phyloP scores from a whole-genome alignment of 257 asterid species.

The Solanum boliviense region DNA sequence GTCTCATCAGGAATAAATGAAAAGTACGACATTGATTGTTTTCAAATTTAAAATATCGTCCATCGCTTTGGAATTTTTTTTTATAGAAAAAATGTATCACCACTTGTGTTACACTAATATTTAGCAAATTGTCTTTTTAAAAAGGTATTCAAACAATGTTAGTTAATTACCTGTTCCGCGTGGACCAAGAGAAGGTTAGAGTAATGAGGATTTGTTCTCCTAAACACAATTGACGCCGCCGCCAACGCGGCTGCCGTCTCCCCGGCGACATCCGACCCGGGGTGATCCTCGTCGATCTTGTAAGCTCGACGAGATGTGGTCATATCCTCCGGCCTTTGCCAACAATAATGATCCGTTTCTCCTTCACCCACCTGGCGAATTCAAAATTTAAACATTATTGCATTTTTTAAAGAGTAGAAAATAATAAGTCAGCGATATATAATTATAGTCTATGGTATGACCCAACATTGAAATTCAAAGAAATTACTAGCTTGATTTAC shows the following conservation, averaged over 20 bases:
- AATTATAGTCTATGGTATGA: neutral
- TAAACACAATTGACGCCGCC: constrained; percentile 50
- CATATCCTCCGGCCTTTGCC: constrained; percentile 79
- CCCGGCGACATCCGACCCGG: constrained; percentile 59
- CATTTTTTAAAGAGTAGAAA: neutral
- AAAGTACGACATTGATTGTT: neutral
- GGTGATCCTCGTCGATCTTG: constrained; percentile 42
- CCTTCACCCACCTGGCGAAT: constrained; percentile 51
- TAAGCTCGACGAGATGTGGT: constrained; percentile 63
- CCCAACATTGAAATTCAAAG: neutral
- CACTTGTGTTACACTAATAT: neutral
- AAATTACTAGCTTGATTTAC: neutral
- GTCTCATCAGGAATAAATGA: neutral
- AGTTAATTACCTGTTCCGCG: constrained; percentile 38
- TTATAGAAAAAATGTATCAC: too few relatives aligned
- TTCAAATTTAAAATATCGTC: neutral
- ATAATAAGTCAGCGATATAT: neutral
- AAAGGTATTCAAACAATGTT: neutral
- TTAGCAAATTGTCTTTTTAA: neutral
- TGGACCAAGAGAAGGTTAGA: constrained; percentile 58
- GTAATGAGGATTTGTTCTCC: constrained; percentile 54
- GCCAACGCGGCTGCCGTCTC: constrained; percentile 77
- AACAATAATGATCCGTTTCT: constrained; percentile 63
- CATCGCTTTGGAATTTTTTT: neutral
- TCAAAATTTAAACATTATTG: neutral